Base-by-base conservation (phyloP, 1,284 basidiomycete genomes). In the Apiotrichum montevideense region DNA sequence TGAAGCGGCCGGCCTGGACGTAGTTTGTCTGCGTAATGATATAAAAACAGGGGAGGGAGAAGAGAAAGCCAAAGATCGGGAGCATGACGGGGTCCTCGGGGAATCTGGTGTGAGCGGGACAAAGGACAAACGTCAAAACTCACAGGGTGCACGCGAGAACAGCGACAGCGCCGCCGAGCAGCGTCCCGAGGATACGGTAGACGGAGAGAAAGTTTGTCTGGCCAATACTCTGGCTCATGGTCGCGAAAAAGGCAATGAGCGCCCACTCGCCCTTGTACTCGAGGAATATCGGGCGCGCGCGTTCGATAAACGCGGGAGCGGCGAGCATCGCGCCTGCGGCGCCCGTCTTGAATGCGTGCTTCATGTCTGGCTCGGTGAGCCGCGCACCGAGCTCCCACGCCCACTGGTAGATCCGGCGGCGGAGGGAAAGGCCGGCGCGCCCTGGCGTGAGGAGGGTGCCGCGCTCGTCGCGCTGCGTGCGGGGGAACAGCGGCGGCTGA, bases 21-120 rank as follows among this genome's bases (percentile, higher is more conserved):
- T 21, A 21, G 21, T 21, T 21, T 21, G 21, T 76, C 63, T 84
- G 85, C 0, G 85, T 83, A 64, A 94, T 92, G 69, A 87, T 86
- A 74, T 90, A 93, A 78, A 96, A 98, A 75, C 94, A 97, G 3
- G 94, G 94, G 3, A 96, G 79, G 1, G 91, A 93, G 73, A 91
- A 95, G 62, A 96, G 79, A 70, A 90, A 88, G 0, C 95, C 94
- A 61, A 93, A 87, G 42, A 90, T 77, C 1, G 90, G 84, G 13
- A 98, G 80, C 1, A 86, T 79, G 37, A 86, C 73, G 0, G 88
- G 81, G 62, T 92, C 83, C 51, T 90, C 86, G 0, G 87, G 86
- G 71, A 92, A 92, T 8, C 68, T 71, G 39, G 15, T 37, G 50
- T 55, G 32, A 67, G 37, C 54, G 21, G 21, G 51, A 39, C 37